Evolutionary conservation across 371 early-diverging fungal genomes (phyloP).

Genomic region (Apophysomyces ossiformis): DNA sequence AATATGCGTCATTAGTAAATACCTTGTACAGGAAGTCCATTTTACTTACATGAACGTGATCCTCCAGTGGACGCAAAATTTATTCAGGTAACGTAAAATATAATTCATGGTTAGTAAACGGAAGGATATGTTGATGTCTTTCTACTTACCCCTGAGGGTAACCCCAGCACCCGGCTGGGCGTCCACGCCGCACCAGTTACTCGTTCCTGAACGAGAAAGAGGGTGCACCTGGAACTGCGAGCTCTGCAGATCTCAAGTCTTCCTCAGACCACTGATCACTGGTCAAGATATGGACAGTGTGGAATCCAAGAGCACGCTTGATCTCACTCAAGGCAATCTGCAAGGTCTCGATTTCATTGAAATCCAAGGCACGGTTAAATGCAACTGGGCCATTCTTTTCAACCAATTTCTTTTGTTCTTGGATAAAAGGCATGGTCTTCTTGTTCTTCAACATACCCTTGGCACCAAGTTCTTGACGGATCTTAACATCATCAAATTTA

Average conservation of each 20-base stretch:
- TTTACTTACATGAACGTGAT: too few relatives aligned
- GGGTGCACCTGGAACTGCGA: slow-evolving; percentile 74
- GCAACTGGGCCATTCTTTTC: slow-evolving; percentile 69
- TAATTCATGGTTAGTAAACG: too few relatives aligned
- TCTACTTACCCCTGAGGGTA: too few relatives aligned
- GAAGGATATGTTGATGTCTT: too few relatives aligned
- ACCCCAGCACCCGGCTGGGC: too few relatives aligned
- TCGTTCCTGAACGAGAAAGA: slow-evolving; percentile 58
- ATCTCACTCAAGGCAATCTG: slow-evolving; percentile 56
- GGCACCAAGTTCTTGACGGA: slow-evolving; percentile 70
- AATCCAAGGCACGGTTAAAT: slow-evolving; percentile 81
- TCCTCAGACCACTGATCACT: slow-evolving; percentile 57
- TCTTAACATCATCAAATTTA: slow-evolving; percentile 73
- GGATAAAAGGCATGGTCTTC: slow-evolving; percentile 93
- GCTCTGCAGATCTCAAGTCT: slow-evolving; percentile 59
- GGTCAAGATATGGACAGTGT: slow-evolving; percentile 44
- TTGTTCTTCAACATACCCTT: slow-evolving; percentile 89
- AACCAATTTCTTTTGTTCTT: slow-evolving; percentile 77
- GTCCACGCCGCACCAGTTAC: slow-evolving; percentile 7
- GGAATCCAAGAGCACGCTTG: slow-evolving; percentile 51
- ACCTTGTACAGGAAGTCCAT: too few relatives aligned
- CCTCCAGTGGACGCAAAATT: too few relatives aligned
- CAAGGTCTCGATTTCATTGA: slow-evolving; percentile 80
- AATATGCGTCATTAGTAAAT: too few relatives aligned
- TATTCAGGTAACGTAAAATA: too few relatives aligned